Evolutionary conservation across 2,329 filamentous ascomycete species (phyloP), one percentile per base, ranked within the genome.

Genomic region (Keithomyces neogunnii): DNA sequence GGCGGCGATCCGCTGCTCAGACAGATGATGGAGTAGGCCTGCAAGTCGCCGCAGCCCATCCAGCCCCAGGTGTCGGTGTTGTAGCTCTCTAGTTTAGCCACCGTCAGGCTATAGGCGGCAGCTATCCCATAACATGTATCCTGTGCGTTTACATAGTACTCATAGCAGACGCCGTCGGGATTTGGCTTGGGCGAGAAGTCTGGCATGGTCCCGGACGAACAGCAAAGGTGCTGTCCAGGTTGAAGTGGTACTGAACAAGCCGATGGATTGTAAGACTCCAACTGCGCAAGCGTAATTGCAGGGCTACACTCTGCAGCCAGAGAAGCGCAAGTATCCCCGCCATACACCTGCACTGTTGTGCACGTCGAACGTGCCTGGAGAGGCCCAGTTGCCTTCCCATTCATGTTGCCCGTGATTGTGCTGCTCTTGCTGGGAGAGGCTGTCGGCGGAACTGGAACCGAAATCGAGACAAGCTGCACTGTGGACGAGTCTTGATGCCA

Each of bases 121-220:
- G 59, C 62, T 5, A 70, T 58, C 9, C 31, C 31, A 4, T 53
- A 49, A 52, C 68, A 70, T 29, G 45, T 51, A 42, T 68, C 63
- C 6, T 56, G 57, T 0, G 32, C 31, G 42, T 58, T 38, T 9
- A 68, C 57, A 0, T 39, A 51, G 50, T 66, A 64, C 5, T 54
- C 50, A 4, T 46, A 46, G 50, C 67, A 71, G 0, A 56, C 51
- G 4, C 67, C 66, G 44, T 69, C 59, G 0, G 55, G 19, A 36
- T 59, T 54, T 4, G 59, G 58, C 54, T 64, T 55, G 1, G 66
- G 66, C 9, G 45, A 47, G 31, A 62, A 50, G 45, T 64, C 59
- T 0, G 66, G 63, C 5, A 66, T 51, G 1, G 47, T 52, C 2
- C 67, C 65, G 3, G 47, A 13, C 4, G 58, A 58, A 53, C 65